Conservation (phyloP, 192 early-diverging fungal genomes). For the Podila epicladia region DNA sequence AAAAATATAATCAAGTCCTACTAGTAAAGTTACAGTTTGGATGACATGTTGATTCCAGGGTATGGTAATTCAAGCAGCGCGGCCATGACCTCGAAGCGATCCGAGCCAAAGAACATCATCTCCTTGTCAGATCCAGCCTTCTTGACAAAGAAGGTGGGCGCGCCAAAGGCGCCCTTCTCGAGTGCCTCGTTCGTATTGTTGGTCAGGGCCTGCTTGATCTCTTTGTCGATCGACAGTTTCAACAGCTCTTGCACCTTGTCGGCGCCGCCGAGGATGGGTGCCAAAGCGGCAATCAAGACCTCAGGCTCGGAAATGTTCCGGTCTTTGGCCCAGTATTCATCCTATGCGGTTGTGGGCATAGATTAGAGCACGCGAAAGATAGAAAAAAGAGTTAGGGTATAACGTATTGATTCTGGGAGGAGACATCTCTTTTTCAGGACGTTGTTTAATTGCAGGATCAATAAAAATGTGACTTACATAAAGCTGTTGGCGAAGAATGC, state of each 20-base stretch:
- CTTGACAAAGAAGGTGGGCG: conserved; percentile 35
- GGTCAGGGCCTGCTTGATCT: conserved; percentile 30
- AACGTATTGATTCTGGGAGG: not conserved
- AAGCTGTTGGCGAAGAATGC: conserved; percentile 2
- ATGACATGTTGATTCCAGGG: conserved; percentile 10
- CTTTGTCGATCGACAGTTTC: conserved; percentile 12
- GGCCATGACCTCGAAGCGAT: conserved; percentile 40
- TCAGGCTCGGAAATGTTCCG: conserved; percentile 18
- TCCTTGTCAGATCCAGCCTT: conserved; percentile 24
- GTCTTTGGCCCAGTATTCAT: conserved; percentile 29
- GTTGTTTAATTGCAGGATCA: not conserved
- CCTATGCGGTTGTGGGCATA: conserved; percentile 5
- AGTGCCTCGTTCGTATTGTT: conserved; percentile 43
- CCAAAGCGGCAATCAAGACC: conserved; percentile 6
- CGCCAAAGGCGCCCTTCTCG: conserved; percentile 37
- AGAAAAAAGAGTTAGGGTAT: not conserved
- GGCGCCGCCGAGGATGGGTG: conserved; percentile 20
- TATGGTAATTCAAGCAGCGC: conserved; percentile 30
- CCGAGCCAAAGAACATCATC: conserved; percentile 37
- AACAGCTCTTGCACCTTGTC: conserved; percentile 11
- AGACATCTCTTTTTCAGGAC: not conserved
- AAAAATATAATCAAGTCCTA: not conserved
- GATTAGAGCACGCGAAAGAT: not conserved
- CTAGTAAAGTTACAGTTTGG: conserved; percentile 19
- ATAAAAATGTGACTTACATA: conserved; percentile 13